Evolutionary conservation across 116 monocot genomes (phyloP), one percentile per base, ranked within the genome.

Genomic region (Zostera marina): DNA sequence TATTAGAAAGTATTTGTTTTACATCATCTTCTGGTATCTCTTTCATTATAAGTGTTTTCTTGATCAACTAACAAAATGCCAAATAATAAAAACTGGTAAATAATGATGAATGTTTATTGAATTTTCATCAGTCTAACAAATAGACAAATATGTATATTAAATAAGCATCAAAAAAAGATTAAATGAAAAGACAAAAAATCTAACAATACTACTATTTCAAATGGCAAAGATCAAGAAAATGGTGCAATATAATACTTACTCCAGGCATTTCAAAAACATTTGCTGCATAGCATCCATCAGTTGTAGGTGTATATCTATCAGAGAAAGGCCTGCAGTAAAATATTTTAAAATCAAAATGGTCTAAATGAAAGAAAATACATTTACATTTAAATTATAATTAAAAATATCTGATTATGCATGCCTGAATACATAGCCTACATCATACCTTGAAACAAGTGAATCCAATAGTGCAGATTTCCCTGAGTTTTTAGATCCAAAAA

Each of bases 21-120:
- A 96, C 85, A 53, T 66, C 67, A 68, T 79, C 74, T 74, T 96
- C 94, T 22, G 94, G 85, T 41, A 96, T 69, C 70, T 96, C 94
- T 63, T 89, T 68, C 89, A 88, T 76, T 65, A 94, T 46, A 53
- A 94, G 77, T 55, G 88, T 94, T 73, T 94, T 94, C 63, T 72
- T 88, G 51, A 58, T 56, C 17, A 79, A 87, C 86, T 86, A 48
- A 26, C 47, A 47, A 24, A 13, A 54, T 54, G 25, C 9, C 16
- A 49, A 49, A 49, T 49, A 49, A 17, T 8, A 16, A 8, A 8
- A 49, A 47, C 6, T 49, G 49, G 19, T 49, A 49, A 20, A 49
- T 20, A 49, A 20, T 20, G 49, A 49, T 8, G 2, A 49, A 49
- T 49, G 49, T 17, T 20, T 7, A 17, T 7, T 8, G 9, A 20